Base-by-base conservation (phyloP, 2,329 filamentous ascomycete species). In the Trichophyton schoenleinii region DNA sequence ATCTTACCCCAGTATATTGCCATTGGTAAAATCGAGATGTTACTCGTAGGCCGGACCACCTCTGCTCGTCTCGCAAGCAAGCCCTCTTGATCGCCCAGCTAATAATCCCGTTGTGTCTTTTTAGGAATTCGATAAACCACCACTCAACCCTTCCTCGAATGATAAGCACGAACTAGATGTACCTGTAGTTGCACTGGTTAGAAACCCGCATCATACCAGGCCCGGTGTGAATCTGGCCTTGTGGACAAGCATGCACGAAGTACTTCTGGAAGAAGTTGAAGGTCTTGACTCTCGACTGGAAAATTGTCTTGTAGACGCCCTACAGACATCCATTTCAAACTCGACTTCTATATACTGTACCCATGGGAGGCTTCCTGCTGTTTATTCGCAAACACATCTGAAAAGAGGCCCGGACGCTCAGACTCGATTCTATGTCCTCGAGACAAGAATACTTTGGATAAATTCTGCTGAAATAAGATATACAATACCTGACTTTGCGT, bases 361-460 rank as follows among this genome's bases (percentile, higher is more conserved):
- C 18, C 25, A 31, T 6, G 52, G n/a, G 28, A 55, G 36, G 52
- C 52, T 55, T 15, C 57, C 57, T 9, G 18, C 4, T 72, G 71
- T 49, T n/a, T 55, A 8, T 15, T 73, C 73, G 60, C 72, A 72
- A 57, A 70, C 72, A 4, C 68, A 66, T 28, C 55, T 73, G 7
- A 65, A 58, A 42, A 60, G 58, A 22, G 62, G 44, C 34, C 61
- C 60, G 11, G 25, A 63, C 3, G 64, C 71, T 31, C 58, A 52
- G 1, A 66, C 61, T 3, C 68, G 59, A 0, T 69, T 73, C 8
- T 55, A 55, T 49, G 60, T 60, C 3, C 64, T 76, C 13, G 70
- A 72, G n/a, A 66, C 68, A 1, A 64, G 68, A 28, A 61, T 71
- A 11, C 60, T 75, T 20, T 76, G 73, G 72, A 71, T 64, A 52